Evolutionary conservation across 352 stramenopile species (phyloP).

Genomic region (Aphanomyces stellatus): DNA sequence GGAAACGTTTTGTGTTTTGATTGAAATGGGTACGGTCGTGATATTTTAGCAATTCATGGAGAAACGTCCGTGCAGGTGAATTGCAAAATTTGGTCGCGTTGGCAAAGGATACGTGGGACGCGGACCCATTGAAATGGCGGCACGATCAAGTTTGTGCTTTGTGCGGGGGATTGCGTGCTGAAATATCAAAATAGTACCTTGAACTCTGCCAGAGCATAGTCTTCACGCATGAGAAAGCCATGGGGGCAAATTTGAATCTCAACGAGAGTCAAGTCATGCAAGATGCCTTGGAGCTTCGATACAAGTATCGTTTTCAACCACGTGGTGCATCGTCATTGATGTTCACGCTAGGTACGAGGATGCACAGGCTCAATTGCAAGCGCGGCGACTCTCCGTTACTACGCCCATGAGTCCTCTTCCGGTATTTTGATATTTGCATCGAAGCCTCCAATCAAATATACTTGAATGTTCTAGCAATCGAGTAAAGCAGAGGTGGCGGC

Average conservation of each 20-base stretch:
- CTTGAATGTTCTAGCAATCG: not conserved
- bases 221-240: conserved; percentile 16
- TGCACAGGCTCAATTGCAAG: conserved; percentile 9
- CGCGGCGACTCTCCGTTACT: not conserved
- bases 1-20: conserved; percentile 5
- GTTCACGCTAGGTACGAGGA: conserved; percentile 18
- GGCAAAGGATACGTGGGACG: conserved; percentile 6
- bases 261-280: conserved; percentile 12
- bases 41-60: not conserved
- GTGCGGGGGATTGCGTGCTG: too few species aligned
- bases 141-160: conserved; percentile 11
- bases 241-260: not conserved
- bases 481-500: not conserved
- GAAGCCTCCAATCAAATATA: not conserved
- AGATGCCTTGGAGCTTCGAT: conserved; percentile 10
- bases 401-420: not conserved
- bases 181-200: conserved; percentile 15
- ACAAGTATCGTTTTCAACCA: not conserved
- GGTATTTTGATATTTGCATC: not conserved
- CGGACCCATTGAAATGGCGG: conserved; percentile 4
- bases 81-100: conserved; percentile 2
- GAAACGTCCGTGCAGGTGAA: not conserved
- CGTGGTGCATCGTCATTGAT: too few species aligned
- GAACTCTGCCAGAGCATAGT: conserved; percentile 20
- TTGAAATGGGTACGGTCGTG: not conserved